phyloP scores from a whole-genome alignment of 2,329 filamentous ascomycete species.

The Lasiodiplodia gonubiensis region DNA sequence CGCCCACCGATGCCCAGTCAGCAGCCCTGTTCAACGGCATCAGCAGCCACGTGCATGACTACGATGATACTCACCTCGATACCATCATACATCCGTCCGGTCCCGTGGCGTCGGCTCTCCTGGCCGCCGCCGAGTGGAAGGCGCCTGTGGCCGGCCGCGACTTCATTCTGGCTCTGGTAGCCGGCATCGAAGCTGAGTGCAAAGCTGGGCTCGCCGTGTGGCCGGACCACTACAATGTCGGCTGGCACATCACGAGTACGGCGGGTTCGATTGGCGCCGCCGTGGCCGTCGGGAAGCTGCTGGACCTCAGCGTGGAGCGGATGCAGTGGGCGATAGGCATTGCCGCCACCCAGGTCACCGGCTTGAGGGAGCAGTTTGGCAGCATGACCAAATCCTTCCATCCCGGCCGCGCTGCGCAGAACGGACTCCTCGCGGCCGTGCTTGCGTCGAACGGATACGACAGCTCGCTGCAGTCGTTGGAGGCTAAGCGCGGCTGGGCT shows the following conservation, averaged over 20 bases:
- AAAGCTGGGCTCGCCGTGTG: constrained; percentile 60
- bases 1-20: constrained; percentile 51
- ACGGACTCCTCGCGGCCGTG: constrained; percentile 55
- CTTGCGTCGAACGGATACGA: constrained; percentile 58
- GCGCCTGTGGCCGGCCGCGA: constrained; percentile 51
- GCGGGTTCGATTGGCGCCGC: constrained; percentile 61
- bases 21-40: constrained; percentile 62
- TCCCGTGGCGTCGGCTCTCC: constrained; percentile 57
- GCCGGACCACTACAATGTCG: constrained; percentile 61
- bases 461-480: constrained; percentile 54
- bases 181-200: constrained; percentile 60
- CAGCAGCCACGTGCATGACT: constrained; percentile 62
- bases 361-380: constrained; percentile 62
- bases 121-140: constrained; percentile 55
- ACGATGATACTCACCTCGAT: constrained; percentile 62
- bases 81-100: constrained; percentile 63
- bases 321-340: constrained; percentile 60
- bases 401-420: constrained; percentile 59
- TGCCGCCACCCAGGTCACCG: constrained; percentile 60
- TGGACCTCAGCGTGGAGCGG: constrained; percentile 48
- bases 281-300: constrained; percentile 57
- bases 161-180: constrained; percentile 58
- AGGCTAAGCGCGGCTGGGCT: constrained; percentile 61
- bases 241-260: constrained; percentile 63
- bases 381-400: constrained; percentile 63